Evolutionary conservation across 345 rosid species (phyloP), one percentile per base, ranked within the genome.

Genomic region (Hibiscus trionum): DNA sequence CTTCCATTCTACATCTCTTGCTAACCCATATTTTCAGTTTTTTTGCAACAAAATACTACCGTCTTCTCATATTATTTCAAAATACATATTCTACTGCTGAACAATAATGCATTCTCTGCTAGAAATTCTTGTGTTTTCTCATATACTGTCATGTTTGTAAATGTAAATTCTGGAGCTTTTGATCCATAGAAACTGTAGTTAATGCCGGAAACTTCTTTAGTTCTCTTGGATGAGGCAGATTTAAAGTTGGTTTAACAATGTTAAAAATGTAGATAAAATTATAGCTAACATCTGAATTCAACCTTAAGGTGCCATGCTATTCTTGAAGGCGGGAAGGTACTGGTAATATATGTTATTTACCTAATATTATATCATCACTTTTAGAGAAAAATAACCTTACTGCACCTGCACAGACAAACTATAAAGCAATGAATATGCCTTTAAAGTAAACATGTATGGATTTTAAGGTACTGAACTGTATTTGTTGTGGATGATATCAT

Each of bases 131-230:
- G 44, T 35, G 12, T 69, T 69, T 31, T 61, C 65, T 31, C 11
- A 37, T 61, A 15, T n/a, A 31, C 46, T n/a, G 35, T 35, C 67
- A 62, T 62, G 26, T 35, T n/a, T 35, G 47, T 62, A 35, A 62
- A 62, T n/a, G 47, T 6, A 9, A 35, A 62, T 21, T 62, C 67
- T 8, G 67, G 47, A 35, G 26, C 27, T 63, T 63, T 63, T 17
- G 27, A 44, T 63, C 46, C 66, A 63, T 63, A 63, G 3, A 62
- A 62, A 42, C 44, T 46, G 50, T 62, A 62, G 21, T n/a, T 62
- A 35, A 16, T n/a, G 26, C 8, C 1, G 3, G 47, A 35, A 62
- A 62, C 47, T 62, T 35, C 26, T 35, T 33, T 14, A 15, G 11
- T 35, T 62, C 24, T 62, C 24, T 7, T 62, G 47, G 24, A 35